Conservation (phyloP, 2,329 filamentous ascomycete genomes). For the Sporothrix dimorphospora region DNA sequence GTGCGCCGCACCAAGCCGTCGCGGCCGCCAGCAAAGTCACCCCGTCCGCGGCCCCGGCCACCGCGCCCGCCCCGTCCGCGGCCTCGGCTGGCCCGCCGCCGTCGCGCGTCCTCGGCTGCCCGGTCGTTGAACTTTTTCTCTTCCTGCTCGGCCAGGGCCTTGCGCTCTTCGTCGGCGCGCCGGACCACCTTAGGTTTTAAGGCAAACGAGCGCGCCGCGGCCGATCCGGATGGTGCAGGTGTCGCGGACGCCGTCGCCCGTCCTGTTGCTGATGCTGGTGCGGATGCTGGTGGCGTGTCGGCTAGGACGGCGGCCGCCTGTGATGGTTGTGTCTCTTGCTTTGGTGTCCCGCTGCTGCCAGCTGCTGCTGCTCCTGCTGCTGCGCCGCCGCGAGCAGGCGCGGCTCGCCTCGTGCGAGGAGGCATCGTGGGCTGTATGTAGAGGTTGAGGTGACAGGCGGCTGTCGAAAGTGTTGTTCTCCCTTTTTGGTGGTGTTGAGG, state of each 20-base stretch:
- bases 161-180: constrained; percentile 43
- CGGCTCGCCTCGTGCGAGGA: constrained; percentile 31
- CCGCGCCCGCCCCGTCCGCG: constrained; percentile 37
- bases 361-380: constrained; percentile 17
- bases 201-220: constrained; percentile 32
- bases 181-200: constrained; percentile 43
- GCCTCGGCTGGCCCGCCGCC: constrained; percentile 37
- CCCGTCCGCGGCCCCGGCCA: constrained; percentile 38
- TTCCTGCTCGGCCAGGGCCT: constrained; percentile 44
- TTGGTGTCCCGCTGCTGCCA: constrained; percentile 8
- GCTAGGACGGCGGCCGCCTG: background rate
- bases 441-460: background rate
- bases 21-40: constrained; percentile 35
- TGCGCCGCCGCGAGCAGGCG: constrained; percentile 27
- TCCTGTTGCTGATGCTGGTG: constrained; percentile 23
- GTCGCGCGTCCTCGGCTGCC: constrained; percentile 40
- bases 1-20: constrained; percentile 39
- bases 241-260: background rate
- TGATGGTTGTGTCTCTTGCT: constrained; percentile 6
- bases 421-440: constrained; percentile 24
- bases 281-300: constrained; percentile 21
- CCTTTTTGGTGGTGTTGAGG: background rate
- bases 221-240: background rate
- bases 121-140: constrained; percentile 38
- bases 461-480: background rate